Percentiles rank a stretch among this genome's conserved stretches.
Conservation (phyloP, 192 early-diverging fungal genomes). For the Podila epigama region DNA sequence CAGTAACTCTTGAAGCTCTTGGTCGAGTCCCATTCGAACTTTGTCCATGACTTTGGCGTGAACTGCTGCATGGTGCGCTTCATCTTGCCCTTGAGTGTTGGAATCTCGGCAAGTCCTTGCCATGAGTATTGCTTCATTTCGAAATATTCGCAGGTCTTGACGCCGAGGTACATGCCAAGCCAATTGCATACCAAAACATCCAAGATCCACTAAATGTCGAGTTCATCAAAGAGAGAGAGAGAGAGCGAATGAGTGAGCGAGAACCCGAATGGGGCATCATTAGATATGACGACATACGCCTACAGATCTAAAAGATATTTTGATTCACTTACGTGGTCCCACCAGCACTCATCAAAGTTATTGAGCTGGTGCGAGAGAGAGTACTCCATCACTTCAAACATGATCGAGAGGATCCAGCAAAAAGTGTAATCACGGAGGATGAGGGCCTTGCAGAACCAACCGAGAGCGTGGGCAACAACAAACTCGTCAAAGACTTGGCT, state of each 20-base stretch:
- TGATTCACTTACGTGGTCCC: slow-evolving; percentile 84
- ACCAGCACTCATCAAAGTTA: slow-evolving; percentile 99
- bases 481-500: slow-evolving; percentile 89
- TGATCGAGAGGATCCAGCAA: slow-evolving; percentile 94
- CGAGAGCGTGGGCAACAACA: slow-evolving; percentile 89
- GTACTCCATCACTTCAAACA: slow-evolving; percentile 97
- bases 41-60: slow-evolving; percentile 94
- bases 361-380: slow-evolving; percentile 93
- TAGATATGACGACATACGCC: neutral
- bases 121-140: slow-evolving; percentile 97
- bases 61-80: slow-evolving; percentile 91
- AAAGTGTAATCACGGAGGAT: slow-evolving; percentile 94
- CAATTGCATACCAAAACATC: slow-evolving; percentile 95
- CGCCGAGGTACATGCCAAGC: slow-evolving; percentile 91
- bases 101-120: slow-evolving; percentile 89
- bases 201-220: slow-evolving; percentile 78
- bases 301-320: neutral
- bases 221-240: neutral
- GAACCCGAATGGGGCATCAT: too few relatives aligned
- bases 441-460: slow-evolving; percentile 94
- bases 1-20: slow-evolving; percentile 88
- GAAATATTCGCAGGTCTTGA: slow-evolving; percentile 98
- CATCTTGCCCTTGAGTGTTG: slow-evolving; percentile 83
- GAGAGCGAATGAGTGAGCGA: too few relatives aligned
- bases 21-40: slow-evolving; percentile 90